These are phyloP conservation scores for Amanita rubescens DNA, from an alignment of 768 basidiomycete species.

Conservation along the genomic window DNA sequence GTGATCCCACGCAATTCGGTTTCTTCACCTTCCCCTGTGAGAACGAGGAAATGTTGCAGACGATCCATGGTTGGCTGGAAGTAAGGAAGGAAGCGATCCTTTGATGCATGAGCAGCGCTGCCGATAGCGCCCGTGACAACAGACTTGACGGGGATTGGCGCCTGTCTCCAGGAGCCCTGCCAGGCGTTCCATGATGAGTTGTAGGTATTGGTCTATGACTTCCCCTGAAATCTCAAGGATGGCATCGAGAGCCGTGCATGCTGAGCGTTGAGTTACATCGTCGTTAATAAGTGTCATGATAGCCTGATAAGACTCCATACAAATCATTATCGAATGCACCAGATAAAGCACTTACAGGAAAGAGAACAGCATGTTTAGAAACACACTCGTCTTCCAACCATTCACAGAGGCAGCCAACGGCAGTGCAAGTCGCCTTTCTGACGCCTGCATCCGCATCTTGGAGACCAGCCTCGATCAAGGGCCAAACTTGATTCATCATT, in stretches of 20 bases:
- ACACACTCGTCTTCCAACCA: slow-evolving; percentile 94
- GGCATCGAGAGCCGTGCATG: slow-evolving; percentile 96
- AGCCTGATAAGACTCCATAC: slow-evolving; percentile 36
- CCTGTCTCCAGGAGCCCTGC: slow-evolving; percentile 78
- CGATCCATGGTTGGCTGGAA: slow-evolving; percentile 88
- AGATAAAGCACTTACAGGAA: slow-evolving; percentile 56
- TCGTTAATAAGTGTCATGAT: slow-evolving; percentile 91
- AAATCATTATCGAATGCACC: slow-evolving; percentile 1
- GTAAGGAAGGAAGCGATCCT: slow-evolving; percentile 85
- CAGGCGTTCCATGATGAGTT: slow-evolving; percentile 91
- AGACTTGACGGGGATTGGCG: slow-evolving; percentile 81
- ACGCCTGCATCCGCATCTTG: slow-evolving; percentile 79
- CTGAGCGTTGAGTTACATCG: slow-evolving; percentile 77
- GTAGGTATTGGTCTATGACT: slow-evolving; percentile 85
- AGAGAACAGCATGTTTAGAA: slow-evolving; percentile 69
- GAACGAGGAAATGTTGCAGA: slow-evolving; percentile 81
- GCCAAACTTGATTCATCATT: slow-evolving; percentile 88
- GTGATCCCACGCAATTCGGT: slow-evolving; percentile 92
- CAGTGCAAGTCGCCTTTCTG: slow-evolving; percentile 92
- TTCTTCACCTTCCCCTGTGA: slow-evolving; percentile 86
- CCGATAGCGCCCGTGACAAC: slow-evolving; percentile 98
- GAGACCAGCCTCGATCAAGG: slow-evolving; percentile 84
- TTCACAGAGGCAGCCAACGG: slow-evolving; percentile 94
- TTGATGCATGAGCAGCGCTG: slow-evolving; percentile 94
- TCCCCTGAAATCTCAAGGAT: slow-evolving; percentile 92